phyloP scores from a whole-genome alignment of 352 stramenopile genomes.

The Sclerospora graminicola region DNA sequence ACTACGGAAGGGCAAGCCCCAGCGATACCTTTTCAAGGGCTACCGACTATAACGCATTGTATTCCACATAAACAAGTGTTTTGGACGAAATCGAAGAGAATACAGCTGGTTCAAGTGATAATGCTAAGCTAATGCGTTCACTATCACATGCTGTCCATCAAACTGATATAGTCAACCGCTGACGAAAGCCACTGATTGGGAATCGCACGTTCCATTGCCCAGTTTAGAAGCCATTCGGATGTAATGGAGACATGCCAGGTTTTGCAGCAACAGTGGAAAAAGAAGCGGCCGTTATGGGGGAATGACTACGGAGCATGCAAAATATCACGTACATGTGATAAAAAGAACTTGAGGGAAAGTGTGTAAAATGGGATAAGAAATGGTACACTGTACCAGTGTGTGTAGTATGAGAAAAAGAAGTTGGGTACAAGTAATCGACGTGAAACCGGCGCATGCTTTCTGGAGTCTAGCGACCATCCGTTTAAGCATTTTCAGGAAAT shows the following conservation, averaged over 20 bases:
- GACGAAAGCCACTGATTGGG: constrained; percentile 58
- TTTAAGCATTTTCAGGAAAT: too few relatives aligned
- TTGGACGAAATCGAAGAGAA: constrained; percentile 68
- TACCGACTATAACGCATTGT: constrained; percentile 11
- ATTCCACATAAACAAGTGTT: constrained; percentile 22
- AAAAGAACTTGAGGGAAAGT: constrained; percentile 45
- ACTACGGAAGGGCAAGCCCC: constrained; percentile 6
- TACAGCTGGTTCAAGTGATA: constrained; percentile 35
- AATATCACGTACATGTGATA: too few relatives aligned
- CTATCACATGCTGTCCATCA: constrained; percentile 69
- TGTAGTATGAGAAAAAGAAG: too few relatives aligned
- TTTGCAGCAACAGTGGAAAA: constrained; percentile 31
- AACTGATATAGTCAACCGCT: constrained; percentile 61
- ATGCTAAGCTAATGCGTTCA: constrained; percentile 62
- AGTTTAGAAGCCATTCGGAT: constrained; percentile 60
- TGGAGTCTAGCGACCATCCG: too few relatives aligned
- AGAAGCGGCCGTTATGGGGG: constrained; percentile 37
- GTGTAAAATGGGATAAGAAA: too few relatives aligned
- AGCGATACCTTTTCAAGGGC: constrained; percentile 7
- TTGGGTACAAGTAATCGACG: too few relatives aligned
- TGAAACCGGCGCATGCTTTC: too few relatives aligned
- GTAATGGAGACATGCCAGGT: constrained; percentile 58
- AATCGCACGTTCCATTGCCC: constrained; percentile 37
- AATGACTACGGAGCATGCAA: too few relatives aligned
- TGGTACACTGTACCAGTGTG: too few relatives aligned